Conservation (phyloP, 176 grass and related monocot species). For the Tuctoria greenei region DNA sequence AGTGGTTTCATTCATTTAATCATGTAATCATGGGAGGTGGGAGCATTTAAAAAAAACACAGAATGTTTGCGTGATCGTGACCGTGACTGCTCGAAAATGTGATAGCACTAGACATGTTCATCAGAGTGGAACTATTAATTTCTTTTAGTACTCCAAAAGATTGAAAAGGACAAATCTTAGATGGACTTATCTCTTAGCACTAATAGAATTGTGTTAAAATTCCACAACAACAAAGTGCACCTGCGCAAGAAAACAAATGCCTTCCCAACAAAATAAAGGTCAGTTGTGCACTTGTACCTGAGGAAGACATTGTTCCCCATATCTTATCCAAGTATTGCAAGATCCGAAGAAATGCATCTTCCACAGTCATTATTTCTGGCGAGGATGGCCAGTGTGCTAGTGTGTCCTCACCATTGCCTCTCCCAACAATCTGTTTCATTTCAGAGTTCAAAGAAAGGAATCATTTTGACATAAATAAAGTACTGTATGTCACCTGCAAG, state of each 20-base stretch:
- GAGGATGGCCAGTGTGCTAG: slow-evolving; percentile 92
- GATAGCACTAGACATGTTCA: slow-evolving; percentile 4
- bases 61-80: slow-evolving; percentile 2
- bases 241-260: not conserved
- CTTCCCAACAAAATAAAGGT: not conserved
- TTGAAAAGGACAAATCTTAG: slow-evolving; percentile 2
- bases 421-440: slow-evolving; percentile 73
- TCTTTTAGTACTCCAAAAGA: not conserved
- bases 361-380: slow-evolving; percentile 73
- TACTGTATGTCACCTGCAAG: slow-evolving; percentile 58
- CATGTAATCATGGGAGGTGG: not conserved
- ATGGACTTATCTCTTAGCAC: not conserved
- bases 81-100: not conserved
- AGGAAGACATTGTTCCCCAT: slow-evolving; percentile 83
- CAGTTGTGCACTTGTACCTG: slow-evolving; percentile 57
- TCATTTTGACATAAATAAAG: slow-evolving; percentile 28
- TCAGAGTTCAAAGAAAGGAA: slow-evolving; percentile 26
- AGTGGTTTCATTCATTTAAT: not conserved
- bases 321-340: slow-evolving; percentile 84
- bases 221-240: slow-evolving; percentile 3
- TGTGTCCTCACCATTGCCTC: slow-evolving; percentile 91
- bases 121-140: not conserved
- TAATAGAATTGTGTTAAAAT: not conserved
- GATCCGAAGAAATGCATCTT: slow-evolving; percentile 73
- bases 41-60: not conserved